A percentile compares a stretch with the other conserved stretches of the same genome.
Evolutionary conservation across 805 yeast genomes (phyloP).

Genomic region (Saccharomyces paradoxus): DNA sequence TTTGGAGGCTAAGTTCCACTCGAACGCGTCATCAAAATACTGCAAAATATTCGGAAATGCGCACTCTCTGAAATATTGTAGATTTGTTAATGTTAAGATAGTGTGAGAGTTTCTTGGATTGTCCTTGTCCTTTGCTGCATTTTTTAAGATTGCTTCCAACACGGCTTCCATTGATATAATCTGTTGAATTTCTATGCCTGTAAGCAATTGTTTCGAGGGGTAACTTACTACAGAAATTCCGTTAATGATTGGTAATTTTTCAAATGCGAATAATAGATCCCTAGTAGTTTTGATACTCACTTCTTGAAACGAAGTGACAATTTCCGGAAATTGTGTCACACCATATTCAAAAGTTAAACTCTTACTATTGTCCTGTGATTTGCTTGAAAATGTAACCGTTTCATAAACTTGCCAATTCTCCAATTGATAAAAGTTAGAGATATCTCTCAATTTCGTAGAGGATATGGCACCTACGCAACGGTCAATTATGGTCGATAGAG

Average conservation of each 20-base stretch:
- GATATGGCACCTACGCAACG: slow-evolving; percentile 42
- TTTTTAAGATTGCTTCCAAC: slow-evolving; percentile 35
- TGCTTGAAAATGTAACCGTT: slow-evolving; percentile 10
- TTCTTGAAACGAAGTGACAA: slow-evolving; percentile 30
- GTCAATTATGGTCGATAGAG: slow-evolving; percentile 34
- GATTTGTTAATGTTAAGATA: slow-evolving; percentile 45
- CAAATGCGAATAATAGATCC: slow-evolving; percentile 28
- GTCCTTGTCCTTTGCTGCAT: slow-evolving; percentile 35
- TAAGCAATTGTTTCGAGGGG: slow-evolving; percentile 31
- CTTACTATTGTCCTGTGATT: neutral
- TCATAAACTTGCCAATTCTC: slow-evolving; percentile 35
- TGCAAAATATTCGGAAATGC: slow-evolving; percentile 44
- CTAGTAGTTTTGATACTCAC: slow-evolving; percentile 30
- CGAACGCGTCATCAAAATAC: slow-evolving; percentile 44
- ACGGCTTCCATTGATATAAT: slow-evolving; percentile 39
- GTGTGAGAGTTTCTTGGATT: slow-evolving; percentile 38
- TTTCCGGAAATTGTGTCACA: slow-evolving; percentile 33
- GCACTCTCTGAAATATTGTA: slow-evolving; percentile 38
- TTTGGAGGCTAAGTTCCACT: slow-evolving; percentile 36
- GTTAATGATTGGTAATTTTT: slow-evolving; percentile 30
- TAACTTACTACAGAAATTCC: slow-evolving; percentile 31
- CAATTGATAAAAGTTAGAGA: slow-evolving; percentile 32
- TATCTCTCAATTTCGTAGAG: slow-evolving; percentile 45
- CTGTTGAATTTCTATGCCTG: slow-evolving; percentile 36
- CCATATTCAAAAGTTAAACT: slow-evolving; percentile 20